These are phyloP conservation scores for Talaromyces sp. DNA, from an alignment of 2,329 filamentous ascomycete genomes.

Conservation along the genomic window DNA sequence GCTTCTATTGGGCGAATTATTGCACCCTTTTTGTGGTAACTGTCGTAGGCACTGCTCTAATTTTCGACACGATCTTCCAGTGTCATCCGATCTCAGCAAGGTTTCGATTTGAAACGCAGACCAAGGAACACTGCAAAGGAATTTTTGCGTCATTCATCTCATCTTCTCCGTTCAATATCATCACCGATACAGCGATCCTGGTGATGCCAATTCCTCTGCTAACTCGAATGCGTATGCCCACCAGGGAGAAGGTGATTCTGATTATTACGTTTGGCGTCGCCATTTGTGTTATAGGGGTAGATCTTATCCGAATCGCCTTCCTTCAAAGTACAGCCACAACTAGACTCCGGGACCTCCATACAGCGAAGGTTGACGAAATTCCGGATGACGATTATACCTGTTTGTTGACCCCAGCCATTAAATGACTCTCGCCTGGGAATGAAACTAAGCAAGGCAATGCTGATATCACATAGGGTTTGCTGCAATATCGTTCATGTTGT, in stretches of 20 bases:
- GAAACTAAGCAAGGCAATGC: too few relatives aligned
- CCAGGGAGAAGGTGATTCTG: slow-evolving; percentile 61
- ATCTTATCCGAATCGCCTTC: slow-evolving; percentile 9
- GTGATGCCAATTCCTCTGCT: slow-evolving; percentile 85
- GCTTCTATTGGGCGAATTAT: slow-evolving; percentile 81
- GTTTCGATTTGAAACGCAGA: slow-evolving; percentile 50
- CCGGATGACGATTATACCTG: slow-evolving; percentile 9
- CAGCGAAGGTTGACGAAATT: background rate
- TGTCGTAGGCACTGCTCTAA: slow-evolving; percentile 72
- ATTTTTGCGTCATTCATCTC: slow-evolving; percentile 64
- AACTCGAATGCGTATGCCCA: slow-evolving; percentile 78
- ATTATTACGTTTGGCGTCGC: slow-evolving; percentile 3
- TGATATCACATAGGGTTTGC: slow-evolving; percentile 1
- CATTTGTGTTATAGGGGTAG: slow-evolving; percentile 6
- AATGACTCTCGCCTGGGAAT: background rate
- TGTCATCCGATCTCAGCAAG: slow-evolving; percentile 70
- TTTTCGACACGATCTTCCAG: slow-evolving; percentile 83
- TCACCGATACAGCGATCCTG: slow-evolving; percentile 83
- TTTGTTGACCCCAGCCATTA: background rate
- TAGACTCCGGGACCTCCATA: background rate
- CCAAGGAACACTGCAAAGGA: slow-evolving; percentile 55
- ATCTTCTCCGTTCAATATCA: slow-evolving; percentile 85
- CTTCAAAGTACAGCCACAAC: slow-evolving; percentile 3
- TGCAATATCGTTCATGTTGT: slow-evolving; percentile 28
- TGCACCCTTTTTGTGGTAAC: slow-evolving; percentile 76